Evolutionary conservation across 495 filamentous ascomycete genomes (phyloP), one percentile per base, ranked within the genome.

Genomic region (Podospora pseudoanserina): DNA sequence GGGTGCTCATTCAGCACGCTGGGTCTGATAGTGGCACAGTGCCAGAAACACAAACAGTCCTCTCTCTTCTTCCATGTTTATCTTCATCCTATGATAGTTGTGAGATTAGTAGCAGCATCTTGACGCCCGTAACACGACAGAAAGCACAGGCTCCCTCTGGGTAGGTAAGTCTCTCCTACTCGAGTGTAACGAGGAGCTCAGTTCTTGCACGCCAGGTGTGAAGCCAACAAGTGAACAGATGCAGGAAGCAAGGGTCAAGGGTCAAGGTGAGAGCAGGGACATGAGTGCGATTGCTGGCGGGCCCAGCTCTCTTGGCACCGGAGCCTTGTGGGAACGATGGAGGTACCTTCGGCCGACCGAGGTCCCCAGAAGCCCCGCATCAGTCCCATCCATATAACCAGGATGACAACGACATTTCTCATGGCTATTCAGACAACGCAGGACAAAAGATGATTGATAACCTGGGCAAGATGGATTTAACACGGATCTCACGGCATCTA

Each of bases 221-320:
- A 11, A 49, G 15, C 15, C 39, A 49, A 32, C 30, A 32, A 7
- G 4, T 49, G 39, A 39, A 39, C 34, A 39, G 34, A 6, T 49
- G 39, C 39, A 49, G 27, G 32, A 23, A 55, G 58, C 68, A 69
- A 49, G 64, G 68, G 19, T 32, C 30, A 63, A 32, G 23, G 23
- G 23, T 23, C 23, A 44, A 53, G 62, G 55, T 32, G 30, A 32
- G 30, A 32, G 60, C 60, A 65, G 57, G 65, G 69, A 68, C 44
- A 23, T 61, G 34, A 44, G 64, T 49, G 70, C 67, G 65, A 70
- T 69, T 67, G 65, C 71, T 58, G 70, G 71, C 71, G 58, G 63
- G 65, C 64, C 39, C 68, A 60, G 23, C 64, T 71, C 69, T 62
- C 55, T 58, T 58, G 55, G 55, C 19, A 58, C 55, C 55, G 55